A percentile compares a stretch with the other conserved stretches of the same genome.
These are phyloP conservation scores for Phoma sp. DNA, from an alignment of 2,329 filamentous ascomycete genomes.

Conservation along the genomic window DNA sequence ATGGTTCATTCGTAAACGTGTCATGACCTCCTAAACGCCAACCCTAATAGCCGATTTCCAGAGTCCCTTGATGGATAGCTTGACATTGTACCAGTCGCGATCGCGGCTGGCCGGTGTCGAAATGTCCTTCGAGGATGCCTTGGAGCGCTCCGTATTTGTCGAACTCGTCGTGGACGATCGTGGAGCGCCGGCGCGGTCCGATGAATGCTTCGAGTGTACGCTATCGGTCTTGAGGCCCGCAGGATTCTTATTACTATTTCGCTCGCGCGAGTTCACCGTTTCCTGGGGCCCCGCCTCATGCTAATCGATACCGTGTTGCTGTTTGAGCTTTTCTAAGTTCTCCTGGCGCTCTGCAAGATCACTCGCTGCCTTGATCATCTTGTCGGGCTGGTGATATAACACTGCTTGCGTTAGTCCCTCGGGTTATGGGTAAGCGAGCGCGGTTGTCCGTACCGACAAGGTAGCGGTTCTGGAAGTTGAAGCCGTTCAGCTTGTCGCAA, in stretches of 20 bases:
- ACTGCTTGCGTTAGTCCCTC: constrained; percentile 52
- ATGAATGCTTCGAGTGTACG: constrained; percentile 35
- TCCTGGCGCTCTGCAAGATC: constrained; percentile 93
- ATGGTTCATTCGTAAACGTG: constrained; percentile 28
- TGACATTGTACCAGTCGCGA: constrained; percentile 42
- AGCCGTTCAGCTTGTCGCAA: constrained; percentile 99
- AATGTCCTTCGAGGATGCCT: constrained; percentile 18
- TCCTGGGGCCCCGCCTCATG: constrained; percentile 57
- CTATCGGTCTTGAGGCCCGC: constrained; percentile 45
- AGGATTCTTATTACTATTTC: constrained; percentile 40
- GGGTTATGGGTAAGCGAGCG: neutral
- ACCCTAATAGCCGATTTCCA: constrained; percentile 39
- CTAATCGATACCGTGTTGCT: constrained; percentile 97
- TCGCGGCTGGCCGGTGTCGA: constrained; percentile 33
- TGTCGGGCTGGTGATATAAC: constrained; percentile 78
- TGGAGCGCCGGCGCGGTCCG: constrained; percentile 28
- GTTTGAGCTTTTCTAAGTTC: constrained; percentile 97
- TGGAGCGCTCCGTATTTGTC: constrained; percentile 32
- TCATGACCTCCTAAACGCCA: constrained; percentile 42
- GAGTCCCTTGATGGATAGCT: constrained; percentile 38
- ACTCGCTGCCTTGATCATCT: constrained; percentile 86
- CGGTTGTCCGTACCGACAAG: constrained; percentile 76
- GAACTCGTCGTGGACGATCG: constrained; percentile 35
- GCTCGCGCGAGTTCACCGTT: constrained; percentile 40
- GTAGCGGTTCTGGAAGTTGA: constrained; percentile 99